Conservation (phyloP, 768 basidiomycete genomes). For the Leucosporidium yakuticum region DNA sequence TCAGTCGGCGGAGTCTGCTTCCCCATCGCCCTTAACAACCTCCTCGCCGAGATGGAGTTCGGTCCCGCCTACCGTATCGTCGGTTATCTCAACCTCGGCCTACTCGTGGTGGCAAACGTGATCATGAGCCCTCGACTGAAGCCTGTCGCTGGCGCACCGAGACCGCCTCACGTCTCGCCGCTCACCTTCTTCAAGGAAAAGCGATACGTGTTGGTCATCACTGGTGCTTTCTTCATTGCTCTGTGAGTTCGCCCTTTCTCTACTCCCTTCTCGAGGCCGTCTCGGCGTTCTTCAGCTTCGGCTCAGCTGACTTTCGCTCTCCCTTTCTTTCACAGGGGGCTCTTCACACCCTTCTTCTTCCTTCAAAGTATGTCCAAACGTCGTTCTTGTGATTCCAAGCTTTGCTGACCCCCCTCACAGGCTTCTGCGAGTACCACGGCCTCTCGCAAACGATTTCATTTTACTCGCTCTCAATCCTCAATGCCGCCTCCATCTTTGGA, state of each 20-base stretch:
- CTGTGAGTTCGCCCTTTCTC: too few relatives aligned
- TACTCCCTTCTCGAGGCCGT: too few relatives aligned
- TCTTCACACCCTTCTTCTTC: conserved; percentile 25
- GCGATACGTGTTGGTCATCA: too few relatives aligned
- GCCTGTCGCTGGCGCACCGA: conserved; percentile 40
- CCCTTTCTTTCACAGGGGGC: conserved; percentile 24
- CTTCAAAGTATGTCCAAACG: neutral
- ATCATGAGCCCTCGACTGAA: conserved; percentile 47
- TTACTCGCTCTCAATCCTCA: conserved; percentile 55
- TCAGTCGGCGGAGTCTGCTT: conserved; percentile 55
- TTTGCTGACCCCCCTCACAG: neutral
- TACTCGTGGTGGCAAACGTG: conserved; percentile 47
- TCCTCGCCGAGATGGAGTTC: conserved; percentile 37
- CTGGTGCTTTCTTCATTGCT: too few relatives aligned
- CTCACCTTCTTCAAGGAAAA: too few relatives aligned
- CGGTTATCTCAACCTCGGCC: conserved; percentile 49
- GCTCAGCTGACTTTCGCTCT: conserved; percentile 18
- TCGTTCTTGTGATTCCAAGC: too few relatives aligned
- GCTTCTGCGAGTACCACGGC: conserved; percentile 6
- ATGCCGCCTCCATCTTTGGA: conserved; percentile 60
- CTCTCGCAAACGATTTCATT: conserved; percentile 23
- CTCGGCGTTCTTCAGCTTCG: too few relatives aligned
- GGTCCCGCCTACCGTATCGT: conserved; percentile 43
- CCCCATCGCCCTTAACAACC: conserved; percentile 54
- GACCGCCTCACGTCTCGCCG: conserved; percentile 8